Conservation (phyloP, 805 yeast species). For the Metschnikowia aberdeeniae region DNA sequence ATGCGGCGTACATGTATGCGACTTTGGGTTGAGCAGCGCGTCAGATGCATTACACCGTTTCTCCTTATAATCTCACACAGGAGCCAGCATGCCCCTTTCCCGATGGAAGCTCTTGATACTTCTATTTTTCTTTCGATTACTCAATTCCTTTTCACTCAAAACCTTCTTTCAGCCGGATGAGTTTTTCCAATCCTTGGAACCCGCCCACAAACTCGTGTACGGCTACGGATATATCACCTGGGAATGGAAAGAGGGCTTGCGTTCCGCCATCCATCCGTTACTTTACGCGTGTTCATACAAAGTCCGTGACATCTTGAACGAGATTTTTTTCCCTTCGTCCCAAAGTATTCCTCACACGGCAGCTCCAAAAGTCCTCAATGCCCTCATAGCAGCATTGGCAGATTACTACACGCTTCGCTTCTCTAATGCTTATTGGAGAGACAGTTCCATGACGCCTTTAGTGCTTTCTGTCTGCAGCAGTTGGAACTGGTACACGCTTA, state of each 20-base stretch:
- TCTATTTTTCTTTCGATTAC: slow-evolving; percentile 41
- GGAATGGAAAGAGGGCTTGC: slow-evolving; percentile 82
- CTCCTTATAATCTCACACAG: not conserved
- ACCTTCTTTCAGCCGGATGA: slow-evolving; percentile 97
- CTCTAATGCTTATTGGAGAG: slow-evolving; percentile 32
- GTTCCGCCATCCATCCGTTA: slow-evolving; percentile 80
- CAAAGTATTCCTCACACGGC: slow-evolving; percentile 8
- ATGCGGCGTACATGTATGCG: not conserved
- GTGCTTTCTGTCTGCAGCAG: slow-evolving; percentile 55
- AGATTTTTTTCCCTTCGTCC: slow-evolving; percentile 2
- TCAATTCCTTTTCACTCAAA: slow-evolving; percentile 57
- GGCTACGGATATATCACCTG: slow-evolving; percentile 86
- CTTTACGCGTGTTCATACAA: slow-evolving; percentile 50
- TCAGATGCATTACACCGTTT: not conserved
- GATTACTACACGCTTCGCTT: slow-evolving; percentile 59
- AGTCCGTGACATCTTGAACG: slow-evolving; percentile 22
- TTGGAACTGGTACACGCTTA: slow-evolving; percentile 76
- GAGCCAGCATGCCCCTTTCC: not conserved
- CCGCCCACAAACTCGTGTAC: slow-evolving; percentile 72
- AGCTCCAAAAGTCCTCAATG: slow-evolving; percentile 68
- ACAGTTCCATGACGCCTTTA: slow-evolving; percentile 41
- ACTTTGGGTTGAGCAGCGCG: not conserved
- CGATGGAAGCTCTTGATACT: slow-evolving; percentile 5
- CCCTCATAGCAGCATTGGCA: slow-evolving; percentile 62
- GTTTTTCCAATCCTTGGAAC: slow-evolving; percentile 88